Percentiles rank a stretch among this genome's conserved stretches.
These are phyloP conservation scores for Carex arenaria DNA, from an alignment of 202 grass and related monocot species.

Conservation along the genomic window DNA sequence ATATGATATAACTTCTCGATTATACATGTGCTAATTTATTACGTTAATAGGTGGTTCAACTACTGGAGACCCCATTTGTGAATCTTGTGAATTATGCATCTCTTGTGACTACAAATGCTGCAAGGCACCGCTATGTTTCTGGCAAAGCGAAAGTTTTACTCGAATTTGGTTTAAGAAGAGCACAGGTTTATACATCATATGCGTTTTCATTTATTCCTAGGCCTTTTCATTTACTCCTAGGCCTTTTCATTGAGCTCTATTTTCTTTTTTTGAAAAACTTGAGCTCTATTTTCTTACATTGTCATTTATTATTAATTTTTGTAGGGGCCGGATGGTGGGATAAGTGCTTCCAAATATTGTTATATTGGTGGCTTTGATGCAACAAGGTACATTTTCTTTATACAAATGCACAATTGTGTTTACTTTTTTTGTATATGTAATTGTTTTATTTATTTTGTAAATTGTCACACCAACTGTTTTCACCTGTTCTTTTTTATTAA, in stretches of 20 bases:
- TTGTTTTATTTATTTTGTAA: background rate
- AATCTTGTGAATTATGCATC: constrained; percentile 99
- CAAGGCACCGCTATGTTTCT: constrained; percentile 79
- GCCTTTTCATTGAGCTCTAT: background rate
- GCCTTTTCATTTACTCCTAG: background rate
- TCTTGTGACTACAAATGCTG: constrained; percentile 98
- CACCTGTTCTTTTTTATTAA: background rate
- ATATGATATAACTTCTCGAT: background rate
- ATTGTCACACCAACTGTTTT: background rate
- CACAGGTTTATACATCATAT: constrained; percentile 59
- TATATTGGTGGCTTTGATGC: constrained; percentile 98
- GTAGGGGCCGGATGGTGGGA: constrained; percentile 94
- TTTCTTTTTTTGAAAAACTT: background rate
- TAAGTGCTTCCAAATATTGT: constrained; percentile 99
- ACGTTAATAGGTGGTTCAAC: constrained; percentile 68
- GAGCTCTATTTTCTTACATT: background rate
- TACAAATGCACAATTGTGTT: background rate
- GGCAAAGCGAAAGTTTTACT: constrained; percentile 84
- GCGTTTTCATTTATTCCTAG: background rate
- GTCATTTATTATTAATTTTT: constrained; percentile 36
- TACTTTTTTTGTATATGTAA: background rate
- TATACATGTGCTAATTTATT: background rate
- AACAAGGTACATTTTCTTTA: constrained; percentile 68
- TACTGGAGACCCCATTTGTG: constrained; percentile 95
- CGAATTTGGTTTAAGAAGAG: constrained; percentile 98